Conservation (phyloP, 208 protist species). For the Trypanosomatidae sp. region DNA sequence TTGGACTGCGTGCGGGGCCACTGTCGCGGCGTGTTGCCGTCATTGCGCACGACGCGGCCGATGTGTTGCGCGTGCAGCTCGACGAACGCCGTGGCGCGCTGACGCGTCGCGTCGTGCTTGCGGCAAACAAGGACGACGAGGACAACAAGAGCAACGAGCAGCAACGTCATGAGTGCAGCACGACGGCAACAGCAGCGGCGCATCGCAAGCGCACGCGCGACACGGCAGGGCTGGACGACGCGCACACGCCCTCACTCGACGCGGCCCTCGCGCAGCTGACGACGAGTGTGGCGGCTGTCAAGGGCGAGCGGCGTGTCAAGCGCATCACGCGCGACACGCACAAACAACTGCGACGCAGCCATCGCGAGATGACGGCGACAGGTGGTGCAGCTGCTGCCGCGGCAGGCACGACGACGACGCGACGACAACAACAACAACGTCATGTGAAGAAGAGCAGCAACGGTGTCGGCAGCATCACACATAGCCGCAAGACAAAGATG, state of each 20-base stretch:
- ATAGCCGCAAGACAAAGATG: too few species aligned
- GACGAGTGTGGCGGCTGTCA: too few species aligned
- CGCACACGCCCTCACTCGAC: constrained; percentile 9
- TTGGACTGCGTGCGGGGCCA: constrained; percentile 20
- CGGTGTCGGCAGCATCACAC: too few species aligned
- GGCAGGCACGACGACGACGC: too few species aligned
- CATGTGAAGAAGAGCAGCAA: too few species aligned
- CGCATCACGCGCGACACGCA: too few species aligned
- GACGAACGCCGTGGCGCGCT: constrained; percentile 33
- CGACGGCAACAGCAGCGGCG: not conserved
- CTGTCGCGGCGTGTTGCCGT: constrained; percentile 45
- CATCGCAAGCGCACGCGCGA: not conserved
- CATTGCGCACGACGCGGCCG: constrained; percentile 29
- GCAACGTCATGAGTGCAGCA: not conserved
- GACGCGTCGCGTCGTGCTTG: constrained; percentile 1
- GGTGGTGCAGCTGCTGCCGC: too few species aligned
- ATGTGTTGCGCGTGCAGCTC: constrained; percentile 56
- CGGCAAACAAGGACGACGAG: not conserved
- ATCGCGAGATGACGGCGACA: too few species aligned
- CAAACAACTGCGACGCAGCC: too few species aligned
- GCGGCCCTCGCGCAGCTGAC: constrained; percentile 14
- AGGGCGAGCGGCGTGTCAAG: too few species aligned
- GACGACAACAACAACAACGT: too few species aligned
- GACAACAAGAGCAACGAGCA: too few species aligned
- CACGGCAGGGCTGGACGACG: not conserved